A percentile compares a stretch with the other conserved stretches of the same genome.
Evolutionary conservation across 139 green algal species (phyloP).

Genomic region (Auxenochlorella protothecoides): DNA sequence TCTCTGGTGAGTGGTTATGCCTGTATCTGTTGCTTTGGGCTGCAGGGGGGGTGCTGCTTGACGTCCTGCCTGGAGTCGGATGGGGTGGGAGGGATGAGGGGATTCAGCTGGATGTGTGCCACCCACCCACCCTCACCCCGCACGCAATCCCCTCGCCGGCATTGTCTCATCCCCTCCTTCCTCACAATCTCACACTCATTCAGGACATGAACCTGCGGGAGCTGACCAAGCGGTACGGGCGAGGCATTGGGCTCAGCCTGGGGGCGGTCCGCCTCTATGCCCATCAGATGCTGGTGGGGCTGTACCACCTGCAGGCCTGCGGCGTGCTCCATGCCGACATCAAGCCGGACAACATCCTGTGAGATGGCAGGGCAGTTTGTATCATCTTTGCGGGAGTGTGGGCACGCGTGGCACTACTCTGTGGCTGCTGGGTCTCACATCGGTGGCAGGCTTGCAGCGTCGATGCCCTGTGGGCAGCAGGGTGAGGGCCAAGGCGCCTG

Average conservation of each 20-base stretch:
- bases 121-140: not conserved
- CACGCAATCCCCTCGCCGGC: too few relatives aligned
- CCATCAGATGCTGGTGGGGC: slow-evolving; percentile 83
- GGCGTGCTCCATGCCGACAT: slow-evolving; percentile 95
- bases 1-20: slow-evolving; percentile 54
- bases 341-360: slow-evolving; percentile 99
- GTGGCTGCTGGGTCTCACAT: too few relatives aligned
- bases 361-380: not conserved
- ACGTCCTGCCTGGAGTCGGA: too few relatives aligned
- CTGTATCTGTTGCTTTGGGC: slow-evolving; percentile 10
- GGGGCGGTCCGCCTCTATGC: slow-evolving; percentile 82
- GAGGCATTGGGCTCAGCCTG: slow-evolving; percentile 88
- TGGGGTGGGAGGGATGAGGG: not conserved
- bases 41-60: not conserved
- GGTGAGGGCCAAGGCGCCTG: too few relatives aligned
- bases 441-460: too few relatives aligned
- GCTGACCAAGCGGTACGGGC: slow-evolving; percentile 92
- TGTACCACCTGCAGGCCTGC: slow-evolving; percentile 75
- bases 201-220: slow-evolving; percentile 84
- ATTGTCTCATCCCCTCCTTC: not conserved
- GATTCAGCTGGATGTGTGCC: not conserved
- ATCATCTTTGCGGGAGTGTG: not conserved
- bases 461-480: too few relatives aligned
- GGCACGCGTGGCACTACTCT: too few relatives aligned
- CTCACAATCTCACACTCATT: not conserved